Conservation (phyloP, 2,329 filamentous ascomycete genomes). For the Pezicula carpinea region DNA sequence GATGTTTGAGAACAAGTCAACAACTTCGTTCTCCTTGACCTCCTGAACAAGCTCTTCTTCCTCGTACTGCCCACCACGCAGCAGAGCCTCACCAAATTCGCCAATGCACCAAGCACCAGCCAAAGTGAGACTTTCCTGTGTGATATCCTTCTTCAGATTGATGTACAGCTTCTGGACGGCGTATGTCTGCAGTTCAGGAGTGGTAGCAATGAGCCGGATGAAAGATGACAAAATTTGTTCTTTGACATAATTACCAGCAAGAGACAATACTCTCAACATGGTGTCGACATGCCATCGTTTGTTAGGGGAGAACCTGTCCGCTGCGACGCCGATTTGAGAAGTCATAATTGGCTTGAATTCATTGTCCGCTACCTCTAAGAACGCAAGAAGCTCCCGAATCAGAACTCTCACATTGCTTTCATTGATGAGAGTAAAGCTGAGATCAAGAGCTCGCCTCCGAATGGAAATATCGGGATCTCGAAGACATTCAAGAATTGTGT, state of each 20-base stretch:
- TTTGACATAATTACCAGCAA: constrained; percentile 95
- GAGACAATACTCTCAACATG: constrained; percentile 86
- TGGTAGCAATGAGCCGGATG: constrained; percentile 90
- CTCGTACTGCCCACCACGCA: constrained; percentile 86
- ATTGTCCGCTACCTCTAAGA: constrained; percentile 94
- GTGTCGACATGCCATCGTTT: constrained; percentile 99
- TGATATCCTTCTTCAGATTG: constrained; percentile 91
- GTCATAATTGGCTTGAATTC: constrained; percentile 99
- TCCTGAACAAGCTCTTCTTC: constrained; percentile 80
- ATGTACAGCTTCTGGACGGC: constrained; percentile 92
- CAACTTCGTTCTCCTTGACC: constrained; percentile 82
- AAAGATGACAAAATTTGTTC: constrained; percentile 97
- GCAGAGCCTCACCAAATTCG: constrained; percentile 88
- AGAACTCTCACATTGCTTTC: constrained; percentile 92
- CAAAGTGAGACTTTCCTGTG: constrained; percentile 90
- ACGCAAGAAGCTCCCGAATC: constrained; percentile 87
- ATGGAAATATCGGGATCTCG: constrained; percentile 98
- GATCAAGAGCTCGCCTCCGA: constrained; percentile 85
- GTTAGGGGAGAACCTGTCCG: constrained; percentile 91
- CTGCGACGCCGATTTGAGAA: constrained; percentile 93
- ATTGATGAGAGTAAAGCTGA: constrained; percentile 98
- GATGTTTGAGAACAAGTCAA: constrained; percentile 89
- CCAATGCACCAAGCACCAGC: constrained; percentile 97
- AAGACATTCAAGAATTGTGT: constrained; percentile 94
- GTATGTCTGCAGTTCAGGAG: constrained; percentile 91